phyloP scores from a whole-genome alignment of 2,329 filamentous ascomycete species.

The Blastomyces silverae region DNA sequence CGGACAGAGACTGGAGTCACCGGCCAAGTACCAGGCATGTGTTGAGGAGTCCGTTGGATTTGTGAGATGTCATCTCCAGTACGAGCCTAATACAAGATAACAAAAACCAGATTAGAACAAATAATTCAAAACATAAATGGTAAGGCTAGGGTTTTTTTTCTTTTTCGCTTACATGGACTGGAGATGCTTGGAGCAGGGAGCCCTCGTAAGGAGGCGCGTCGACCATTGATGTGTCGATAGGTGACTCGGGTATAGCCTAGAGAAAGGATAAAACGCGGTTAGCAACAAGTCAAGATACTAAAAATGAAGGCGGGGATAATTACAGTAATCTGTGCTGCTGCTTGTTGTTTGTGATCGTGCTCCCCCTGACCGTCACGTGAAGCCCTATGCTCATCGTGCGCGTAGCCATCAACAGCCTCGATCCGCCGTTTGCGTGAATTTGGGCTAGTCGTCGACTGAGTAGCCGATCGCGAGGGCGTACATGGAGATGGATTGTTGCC shows the following conservation, averaged over 20 bases:
- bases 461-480: not conserved
- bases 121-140: not conserved
- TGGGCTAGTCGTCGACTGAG: not conserved
- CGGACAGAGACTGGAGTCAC: not conserved
- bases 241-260: slow-evolving; percentile 3
- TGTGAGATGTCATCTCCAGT: not conserved
- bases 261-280: not conserved
- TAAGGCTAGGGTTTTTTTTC: not conserved
- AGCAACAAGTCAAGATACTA: not conserved
- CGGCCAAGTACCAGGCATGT: slow-evolving; percentile 10
- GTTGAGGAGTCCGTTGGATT: not conserved
- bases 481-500: not conserved
- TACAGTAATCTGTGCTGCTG: not conserved
- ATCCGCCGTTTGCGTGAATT: slow-evolving; percentile 8
- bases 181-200: not conserved
- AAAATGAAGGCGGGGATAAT: not conserved
- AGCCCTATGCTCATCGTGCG: not conserved
- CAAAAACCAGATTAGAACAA: not conserved
- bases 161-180: not conserved
- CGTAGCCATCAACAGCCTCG: slow-evolving; percentile 9
- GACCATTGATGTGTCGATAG: slow-evolving; percentile 11
- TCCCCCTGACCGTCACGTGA: not conserved
- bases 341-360: not conserved
- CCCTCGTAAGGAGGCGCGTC: slow-evolving; percentile 9
- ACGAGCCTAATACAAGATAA: not conserved